A percentile compares a stretch with the other conserved stretches of the same genome.
These are phyloP conservation scores for Xerophyta viscosa DNA, from an alignment of 106 monocot genomes.

Conservation along the genomic window DNA sequence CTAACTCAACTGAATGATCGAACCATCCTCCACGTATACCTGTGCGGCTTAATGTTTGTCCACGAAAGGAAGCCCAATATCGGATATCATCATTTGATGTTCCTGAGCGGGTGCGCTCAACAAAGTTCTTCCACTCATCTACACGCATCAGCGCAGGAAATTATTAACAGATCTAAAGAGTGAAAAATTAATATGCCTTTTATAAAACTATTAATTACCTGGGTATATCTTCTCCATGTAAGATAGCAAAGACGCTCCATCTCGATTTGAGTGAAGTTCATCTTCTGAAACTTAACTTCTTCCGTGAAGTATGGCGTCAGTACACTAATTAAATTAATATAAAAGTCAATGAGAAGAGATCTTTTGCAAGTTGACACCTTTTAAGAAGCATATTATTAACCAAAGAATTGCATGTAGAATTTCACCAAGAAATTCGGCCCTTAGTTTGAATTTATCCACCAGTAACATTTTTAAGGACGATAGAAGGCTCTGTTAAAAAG, in stretches of 20 bases:
- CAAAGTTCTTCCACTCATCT: conserved; percentile 77
- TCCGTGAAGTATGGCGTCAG: conserved; percentile 70
- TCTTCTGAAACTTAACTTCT: conserved; percentile 68
- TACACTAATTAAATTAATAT: conserved; percentile 35
- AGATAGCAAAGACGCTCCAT: conserved; percentile 53
- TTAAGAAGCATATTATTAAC: no score
- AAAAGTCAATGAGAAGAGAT: no score
- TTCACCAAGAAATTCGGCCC: no score
- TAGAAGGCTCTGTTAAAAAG: no score
- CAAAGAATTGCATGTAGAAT: no score
- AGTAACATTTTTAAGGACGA: no score
- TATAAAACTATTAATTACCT: conserved; percentile 21
- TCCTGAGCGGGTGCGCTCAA: conserved; percentile 32
- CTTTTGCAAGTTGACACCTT: no score
- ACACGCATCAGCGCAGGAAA: conserved; percentile 6
- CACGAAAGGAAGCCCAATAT: conserved; percentile 75
- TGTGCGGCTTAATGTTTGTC: conserved; percentile 73
- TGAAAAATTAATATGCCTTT: not conserved
- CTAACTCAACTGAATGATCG: conserved; percentile 1
- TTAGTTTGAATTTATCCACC: no score
- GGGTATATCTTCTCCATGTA: conserved; percentile 84
- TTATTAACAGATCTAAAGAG: no score
- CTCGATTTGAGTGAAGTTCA: conserved; percentile 57
- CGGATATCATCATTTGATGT: conserved; percentile 33
- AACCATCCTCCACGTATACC: conserved; percentile 16